phyloP scores from a whole-genome alignment of 139 green algal species.

The Chlamydomonas incerta region DNA sequence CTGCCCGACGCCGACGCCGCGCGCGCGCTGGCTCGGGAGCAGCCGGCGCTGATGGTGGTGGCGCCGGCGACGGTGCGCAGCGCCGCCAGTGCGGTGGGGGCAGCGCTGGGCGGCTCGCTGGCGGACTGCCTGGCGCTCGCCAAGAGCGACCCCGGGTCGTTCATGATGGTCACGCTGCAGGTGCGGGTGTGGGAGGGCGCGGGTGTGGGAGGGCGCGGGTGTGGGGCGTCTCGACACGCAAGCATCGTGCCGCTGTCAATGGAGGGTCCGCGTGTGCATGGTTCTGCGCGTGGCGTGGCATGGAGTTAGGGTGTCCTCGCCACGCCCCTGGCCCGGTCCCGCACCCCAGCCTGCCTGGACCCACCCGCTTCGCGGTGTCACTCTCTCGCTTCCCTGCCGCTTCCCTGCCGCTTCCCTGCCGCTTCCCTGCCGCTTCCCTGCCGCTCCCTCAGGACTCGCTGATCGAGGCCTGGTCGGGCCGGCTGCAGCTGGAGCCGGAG shows the following conservation, averaged over 20 bases:
- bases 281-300: too few relatives aligned
- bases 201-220: not conserved
- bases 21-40: not conserved
- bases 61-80: slow-evolving; percentile 38
- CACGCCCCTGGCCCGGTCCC: too few relatives aligned
- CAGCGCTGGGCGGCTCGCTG: not conserved
- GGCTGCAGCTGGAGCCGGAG: slow-evolving; percentile 39
- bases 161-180: slow-evolving; percentile 13
- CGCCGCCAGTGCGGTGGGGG: not conserved
- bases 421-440: not conserved
- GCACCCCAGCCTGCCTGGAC: too few relatives aligned
- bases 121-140: slow-evolving; percentile 15
- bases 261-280: too few relatives aligned
- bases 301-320: too few relatives aligned
- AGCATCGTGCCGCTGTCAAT: too few relatives aligned
- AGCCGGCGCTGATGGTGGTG: slow-evolving; percentile 50
- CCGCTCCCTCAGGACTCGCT: not conserved
- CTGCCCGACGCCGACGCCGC: not conserved
- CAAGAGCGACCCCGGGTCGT: slow-evolving; percentile 10
- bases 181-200: slow-evolving; percentile 5
- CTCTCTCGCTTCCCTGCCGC: too few relatives aligned
- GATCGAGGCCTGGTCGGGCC: slow-evolving; percentile 34
- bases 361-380: too few relatives aligned
- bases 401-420: too few relatives aligned
- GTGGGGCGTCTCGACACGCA: too few relatives aligned